These are phyloP conservation scores for Haberlea rhodopensis DNA, from an alignment of 257 asterid genomes.

Conservation along the genomic window DNA sequence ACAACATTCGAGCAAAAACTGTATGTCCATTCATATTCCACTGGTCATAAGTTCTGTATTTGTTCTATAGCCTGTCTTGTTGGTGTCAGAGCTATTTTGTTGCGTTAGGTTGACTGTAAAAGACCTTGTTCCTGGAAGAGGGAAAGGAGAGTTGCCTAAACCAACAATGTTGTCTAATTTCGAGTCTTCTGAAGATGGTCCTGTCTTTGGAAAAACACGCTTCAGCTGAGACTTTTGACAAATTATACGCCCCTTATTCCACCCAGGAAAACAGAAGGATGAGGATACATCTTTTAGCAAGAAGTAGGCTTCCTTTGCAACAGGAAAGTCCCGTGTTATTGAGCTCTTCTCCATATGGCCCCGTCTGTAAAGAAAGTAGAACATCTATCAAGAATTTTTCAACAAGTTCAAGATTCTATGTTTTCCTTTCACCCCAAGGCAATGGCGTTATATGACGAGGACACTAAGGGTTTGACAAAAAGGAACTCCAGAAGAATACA, in stretches of 20 bases:
- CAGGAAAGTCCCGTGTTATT: conserved; percentile 71
- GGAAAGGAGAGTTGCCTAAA: conserved; percentile 58
- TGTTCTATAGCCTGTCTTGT: conserved; percentile 31
- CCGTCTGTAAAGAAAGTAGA: conserved; percentile 46
- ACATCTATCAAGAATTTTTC: conserved; percentile 8
- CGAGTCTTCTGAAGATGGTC: conserved; percentile 46
- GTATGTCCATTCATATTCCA: conserved; percentile 41
- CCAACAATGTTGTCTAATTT: conserved; percentile 32
- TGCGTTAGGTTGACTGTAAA: conserved; percentile 36
- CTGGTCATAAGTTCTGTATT: conserved; percentile 59
- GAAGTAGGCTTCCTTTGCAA: conserved; percentile 75
- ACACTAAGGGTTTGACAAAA: neutral
- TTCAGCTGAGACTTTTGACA: conserved; percentile 84
- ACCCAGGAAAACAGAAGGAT: conserved; percentile 75
- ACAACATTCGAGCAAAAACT: conserved; percentile 23
- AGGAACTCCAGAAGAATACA: neutral
- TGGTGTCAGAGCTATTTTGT: conserved; percentile 31
- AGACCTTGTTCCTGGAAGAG: conserved; percentile 34
- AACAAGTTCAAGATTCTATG: neutral
- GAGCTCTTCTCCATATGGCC: conserved; percentile 92
- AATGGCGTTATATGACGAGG: conserved; percentile 4
- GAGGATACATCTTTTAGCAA: conserved; percentile 77
- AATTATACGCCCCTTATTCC: conserved; percentile 88
- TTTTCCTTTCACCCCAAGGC: neutral
- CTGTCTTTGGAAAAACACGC: conserved; percentile 44